Conservation (phyloP, 2,329 filamentous ascomycete species). For the Ophiognomonia clavigignenti-juglandacearum region DNA sequence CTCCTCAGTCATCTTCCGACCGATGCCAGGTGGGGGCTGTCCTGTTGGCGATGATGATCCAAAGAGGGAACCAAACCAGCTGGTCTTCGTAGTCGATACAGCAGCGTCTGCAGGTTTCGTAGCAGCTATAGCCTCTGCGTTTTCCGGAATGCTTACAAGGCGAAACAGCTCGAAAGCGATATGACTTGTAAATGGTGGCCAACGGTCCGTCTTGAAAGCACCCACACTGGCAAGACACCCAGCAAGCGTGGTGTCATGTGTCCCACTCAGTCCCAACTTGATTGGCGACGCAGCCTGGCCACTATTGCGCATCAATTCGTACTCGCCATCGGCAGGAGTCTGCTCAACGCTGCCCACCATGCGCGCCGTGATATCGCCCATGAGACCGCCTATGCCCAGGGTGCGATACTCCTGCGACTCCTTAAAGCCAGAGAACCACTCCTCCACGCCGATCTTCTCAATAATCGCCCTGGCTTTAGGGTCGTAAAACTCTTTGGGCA, state of each 20-base stretch:
- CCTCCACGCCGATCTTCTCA: conserved; percentile 74
- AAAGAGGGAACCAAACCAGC: conserved; percentile 31
- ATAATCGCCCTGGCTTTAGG: conserved; percentile 63
- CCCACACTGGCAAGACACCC: conserved; percentile 73
- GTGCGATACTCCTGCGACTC: conserved; percentile 84
- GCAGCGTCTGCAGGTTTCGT: not conserved
- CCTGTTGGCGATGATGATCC: conserved; percentile 22
- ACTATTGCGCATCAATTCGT: conserved; percentile 38
- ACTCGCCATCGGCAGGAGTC: conserved; percentile 47
- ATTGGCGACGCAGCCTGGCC: conserved; percentile 41
- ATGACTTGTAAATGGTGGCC: conserved; percentile 93
- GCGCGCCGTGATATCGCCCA: conserved; percentile 76
- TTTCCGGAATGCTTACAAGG: conserved; percentile 31
- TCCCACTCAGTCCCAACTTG: conserved; percentile 76
- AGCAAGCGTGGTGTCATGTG: conserved; percentile 91
- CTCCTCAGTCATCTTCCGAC: conserved; percentile 52
- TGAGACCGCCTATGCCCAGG: conserved; percentile 77
- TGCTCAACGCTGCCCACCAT: conserved; percentile 66
- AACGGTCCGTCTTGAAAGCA: conserved; percentile 65
- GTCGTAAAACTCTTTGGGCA: conserved; percentile 88
- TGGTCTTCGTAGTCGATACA: conserved; percentile 15
- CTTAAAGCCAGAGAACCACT: conserved; percentile 78
- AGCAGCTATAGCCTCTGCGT: conserved; percentile 20
- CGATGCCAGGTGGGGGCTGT: conserved; percentile 43
- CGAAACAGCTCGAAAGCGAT: conserved; percentile 88